phyloP scores from a whole-genome alignment of 176 grass and related monocot species.

The Musa beccarii region DNA sequence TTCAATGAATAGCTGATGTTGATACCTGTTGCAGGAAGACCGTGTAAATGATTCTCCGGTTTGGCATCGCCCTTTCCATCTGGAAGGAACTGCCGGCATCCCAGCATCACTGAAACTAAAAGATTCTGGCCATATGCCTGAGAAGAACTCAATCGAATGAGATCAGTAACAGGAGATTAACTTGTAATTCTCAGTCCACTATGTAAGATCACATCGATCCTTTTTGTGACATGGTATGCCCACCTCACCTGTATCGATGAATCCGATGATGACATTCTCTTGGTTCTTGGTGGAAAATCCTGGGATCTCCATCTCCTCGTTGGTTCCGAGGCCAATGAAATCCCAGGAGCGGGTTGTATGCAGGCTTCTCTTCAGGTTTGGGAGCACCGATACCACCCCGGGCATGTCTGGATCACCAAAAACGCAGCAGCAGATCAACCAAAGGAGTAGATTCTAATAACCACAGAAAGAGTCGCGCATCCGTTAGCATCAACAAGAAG shows the following conservation, averaged over 20 bases:
- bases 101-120: slow-evolving; percentile 15
- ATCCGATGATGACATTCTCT: slow-evolving; percentile 21
- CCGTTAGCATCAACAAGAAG: background rate
- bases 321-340: slow-evolving; percentile 57
- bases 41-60: slow-evolving; percentile 2
- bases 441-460: background rate
- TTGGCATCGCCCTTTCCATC: slow-evolving; percentile 19
- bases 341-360: slow-evolving; percentile 77
- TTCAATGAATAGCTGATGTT: too few relatives aligned
- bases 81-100: slow-evolving; percentile 16
- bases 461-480: background rate
- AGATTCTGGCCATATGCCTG: slow-evolving; percentile 21
- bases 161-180: too few relatives aligned
- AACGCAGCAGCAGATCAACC: background rate
- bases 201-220: too few relatives aligned
- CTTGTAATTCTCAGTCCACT: background rate
- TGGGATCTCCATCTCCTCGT: slow-evolving; percentile 44
- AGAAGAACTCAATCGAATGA: background rate
- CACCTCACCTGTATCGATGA: slow-evolving; percentile 13
- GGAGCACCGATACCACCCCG: slow-evolving; percentile 52
- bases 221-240: too few relatives aligned
- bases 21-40: slow-evolving; percentile 15
- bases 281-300: slow-evolving; percentile 66
- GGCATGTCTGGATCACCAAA: slow-evolving; percentile 42
- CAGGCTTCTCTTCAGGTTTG: slow-evolving; percentile 50